Percentiles rank a stretch among this genome's conserved stretches.
Evolutionary conservation across 2,329 filamentous ascomycete species (phyloP).

Genomic region (Paradendryphiella salina): DNA sequence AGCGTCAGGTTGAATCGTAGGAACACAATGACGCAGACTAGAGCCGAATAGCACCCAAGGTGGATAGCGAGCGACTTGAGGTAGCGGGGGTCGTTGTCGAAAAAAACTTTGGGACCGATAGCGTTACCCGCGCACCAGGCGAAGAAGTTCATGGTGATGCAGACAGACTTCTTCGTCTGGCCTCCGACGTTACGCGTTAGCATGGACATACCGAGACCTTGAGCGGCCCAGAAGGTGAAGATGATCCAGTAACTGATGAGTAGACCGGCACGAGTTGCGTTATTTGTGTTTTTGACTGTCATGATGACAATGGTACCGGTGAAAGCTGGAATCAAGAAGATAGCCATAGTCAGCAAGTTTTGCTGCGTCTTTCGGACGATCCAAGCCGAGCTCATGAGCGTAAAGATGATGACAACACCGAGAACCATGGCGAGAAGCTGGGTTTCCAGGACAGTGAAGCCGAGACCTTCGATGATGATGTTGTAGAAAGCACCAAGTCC

Average conservation of each 20-base stretch:
- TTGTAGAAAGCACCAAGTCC: constrained; percentile 74
- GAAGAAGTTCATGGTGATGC: constrained; percentile 70
- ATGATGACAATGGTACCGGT: constrained; percentile 73
- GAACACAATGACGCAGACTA: constrained; percentile 61
- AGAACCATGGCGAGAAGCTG: constrained; percentile 76
- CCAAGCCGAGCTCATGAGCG: constrained; percentile 68
- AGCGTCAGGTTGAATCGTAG: constrained; percentile 61
- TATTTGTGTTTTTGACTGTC: constrained; percentile 62
- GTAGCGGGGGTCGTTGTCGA: constrained; percentile 64
- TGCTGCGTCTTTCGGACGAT: constrained; percentile 70
- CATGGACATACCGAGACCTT: constrained; percentile 68
- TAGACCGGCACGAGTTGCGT: constrained; percentile 65
- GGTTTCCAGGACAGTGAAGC: constrained; percentile 68
- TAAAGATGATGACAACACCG: constrained; percentile 72
- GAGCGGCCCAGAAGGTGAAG: constrained; percentile 75
- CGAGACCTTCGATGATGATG: constrained; percentile 71
- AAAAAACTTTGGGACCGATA: constrained; percentile 56
- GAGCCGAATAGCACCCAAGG: constrained; percentile 66
- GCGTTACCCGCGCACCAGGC: constrained; percentile 71
- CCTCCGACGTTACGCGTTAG: constrained; percentile 71
- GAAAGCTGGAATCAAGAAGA: constrained; percentile 69
- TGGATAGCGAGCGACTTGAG: constrained; percentile 71
- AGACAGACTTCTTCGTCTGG: constrained; percentile 72
- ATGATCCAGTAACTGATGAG: constrained; percentile 76
- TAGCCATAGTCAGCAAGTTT: constrained; percentile 67